Conservation (phyloP, 1,139 yeast genomes). For the Taiozyma onychis region DNA sequence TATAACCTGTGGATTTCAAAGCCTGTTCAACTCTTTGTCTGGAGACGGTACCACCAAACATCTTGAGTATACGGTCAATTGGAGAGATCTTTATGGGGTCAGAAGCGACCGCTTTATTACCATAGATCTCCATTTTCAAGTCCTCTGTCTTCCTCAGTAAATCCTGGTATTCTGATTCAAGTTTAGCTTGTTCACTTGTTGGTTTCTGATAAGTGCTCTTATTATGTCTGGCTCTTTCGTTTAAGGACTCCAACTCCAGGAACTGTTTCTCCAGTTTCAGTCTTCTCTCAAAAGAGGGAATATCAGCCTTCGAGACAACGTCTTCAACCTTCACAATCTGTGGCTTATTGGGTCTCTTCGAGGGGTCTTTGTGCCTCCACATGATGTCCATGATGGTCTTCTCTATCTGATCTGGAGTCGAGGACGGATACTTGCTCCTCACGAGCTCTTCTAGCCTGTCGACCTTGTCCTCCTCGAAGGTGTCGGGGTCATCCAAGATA, state of each 20-base stretch:
- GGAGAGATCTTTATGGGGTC: constrained; percentile 15
- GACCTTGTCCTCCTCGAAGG: constrained; percentile 33
- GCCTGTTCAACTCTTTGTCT: constrained; percentile 20
- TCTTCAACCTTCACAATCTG: constrained; percentile 19
- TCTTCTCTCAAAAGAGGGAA: constrained; percentile 22
- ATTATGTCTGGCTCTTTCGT: constrained; percentile 3
- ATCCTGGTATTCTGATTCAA: constrained; percentile 11
- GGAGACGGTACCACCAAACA: constrained; percentile 17
- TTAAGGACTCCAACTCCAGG: constrained; percentile 13
- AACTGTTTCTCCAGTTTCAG: constrained; percentile 20
- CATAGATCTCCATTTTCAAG: constrained; percentile 15
- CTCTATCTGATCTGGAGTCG: constrained; percentile 23
- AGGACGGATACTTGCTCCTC: constrained; percentile 11
- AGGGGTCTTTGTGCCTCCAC: constrained; percentile 34
- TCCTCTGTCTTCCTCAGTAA: constrained; percentile 14
- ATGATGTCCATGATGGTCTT: constrained; percentile 32
- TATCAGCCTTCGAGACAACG: constrained; percentile 15
- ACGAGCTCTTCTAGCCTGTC: constrained; percentile 32
- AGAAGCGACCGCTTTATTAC: constrained; percentile 8
- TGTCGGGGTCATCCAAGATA: constrained; percentile 25
- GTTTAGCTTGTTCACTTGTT: background rate
- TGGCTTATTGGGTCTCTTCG: constrained; percentile 7
- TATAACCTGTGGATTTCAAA: constrained; percentile 19
- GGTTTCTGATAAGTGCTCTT: background rate
- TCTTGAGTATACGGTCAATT: constrained; percentile 14